Conservation (phyloP, 495 filamentous ascomycete species). For the Aspergillus biplanus region DNA sequence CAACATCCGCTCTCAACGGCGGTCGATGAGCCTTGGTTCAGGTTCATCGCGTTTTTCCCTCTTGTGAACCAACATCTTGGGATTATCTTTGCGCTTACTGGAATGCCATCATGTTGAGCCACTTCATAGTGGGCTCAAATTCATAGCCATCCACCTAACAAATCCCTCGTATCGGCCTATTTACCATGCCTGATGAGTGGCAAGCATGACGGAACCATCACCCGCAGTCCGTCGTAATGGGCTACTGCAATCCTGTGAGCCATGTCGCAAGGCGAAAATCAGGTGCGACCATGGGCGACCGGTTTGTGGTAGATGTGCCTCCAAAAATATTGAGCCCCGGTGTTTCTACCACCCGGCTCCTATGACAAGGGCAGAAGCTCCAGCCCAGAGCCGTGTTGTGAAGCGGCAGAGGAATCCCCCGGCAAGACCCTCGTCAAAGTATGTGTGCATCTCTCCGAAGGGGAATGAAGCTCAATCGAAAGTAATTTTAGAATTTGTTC, state of each 20-base stretch:
- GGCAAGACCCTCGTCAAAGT: slow-evolving; percentile 34
- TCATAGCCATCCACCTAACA: not conserved
- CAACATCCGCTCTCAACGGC: not conserved
- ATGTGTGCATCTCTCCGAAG: slow-evolving; percentile 11
- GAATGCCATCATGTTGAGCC: not conserved
- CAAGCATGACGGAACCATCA: slow-evolving; percentile 11
- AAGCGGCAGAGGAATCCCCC: slow-evolving; percentile 22
- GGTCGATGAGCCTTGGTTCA: not conserved
- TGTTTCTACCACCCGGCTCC: slow-evolving; percentile 52
- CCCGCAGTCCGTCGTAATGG: slow-evolving; percentile 50
- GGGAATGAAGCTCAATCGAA: not conserved
- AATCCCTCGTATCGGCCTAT: not conserved
- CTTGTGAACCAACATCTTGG: not conserved
- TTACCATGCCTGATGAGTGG: not conserved
- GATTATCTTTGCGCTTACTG: not conserved
- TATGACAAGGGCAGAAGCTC: slow-evolving; percentile 39
- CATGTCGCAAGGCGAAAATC: slow-evolving; percentile 56
- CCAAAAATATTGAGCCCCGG: slow-evolving; percentile 37
- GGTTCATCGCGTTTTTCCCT: not conserved
- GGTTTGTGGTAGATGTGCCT: slow-evolving; percentile 39
- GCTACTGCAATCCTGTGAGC: slow-evolving; percentile 54
- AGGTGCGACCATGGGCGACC: slow-evolving; percentile 52
- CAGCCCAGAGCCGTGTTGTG: slow-evolving; percentile 20
- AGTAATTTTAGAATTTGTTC: not conserved
- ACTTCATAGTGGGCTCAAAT: not conserved